Evolutionary conservation across 331 rosid genomes (phyloP).

Genomic region (Rhamnella rubrinervis): DNA sequence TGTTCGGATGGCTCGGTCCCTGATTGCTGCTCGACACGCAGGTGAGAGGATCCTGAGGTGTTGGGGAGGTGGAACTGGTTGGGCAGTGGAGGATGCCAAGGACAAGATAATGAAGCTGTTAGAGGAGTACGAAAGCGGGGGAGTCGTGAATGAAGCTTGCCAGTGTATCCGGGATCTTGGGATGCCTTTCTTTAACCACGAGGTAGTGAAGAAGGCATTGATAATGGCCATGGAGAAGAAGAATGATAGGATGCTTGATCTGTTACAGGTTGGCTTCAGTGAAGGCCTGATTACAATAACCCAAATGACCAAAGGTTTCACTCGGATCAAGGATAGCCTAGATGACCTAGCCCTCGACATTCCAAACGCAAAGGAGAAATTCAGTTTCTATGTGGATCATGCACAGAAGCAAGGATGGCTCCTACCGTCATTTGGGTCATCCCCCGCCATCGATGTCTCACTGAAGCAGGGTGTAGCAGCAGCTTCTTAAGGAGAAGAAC

Average conservation of each 20-base stretch:
- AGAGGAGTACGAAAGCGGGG: constrained; percentile 76
- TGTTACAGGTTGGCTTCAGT: constrained; percentile 81
- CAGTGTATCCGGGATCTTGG: constrained; percentile 92
- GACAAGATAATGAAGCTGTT: constrained; percentile 90
- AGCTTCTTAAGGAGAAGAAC: constrained; percentile 41
- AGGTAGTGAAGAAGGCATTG: constrained; percentile 96
- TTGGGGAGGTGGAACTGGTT: constrained; percentile 99
- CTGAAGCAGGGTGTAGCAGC: constrained; percentile 42
- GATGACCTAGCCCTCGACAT: constrained; percentile 97
- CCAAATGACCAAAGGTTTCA: constrained; percentile 93
- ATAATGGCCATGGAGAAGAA: constrained; percentile 99
- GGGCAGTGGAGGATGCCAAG: constrained; percentile 99
- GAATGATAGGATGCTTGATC: constrained; percentile 80
- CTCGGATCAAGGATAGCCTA: constrained; percentile 78
- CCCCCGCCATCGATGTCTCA: constrained; percentile 38
- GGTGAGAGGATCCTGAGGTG: constrained; percentile 96
- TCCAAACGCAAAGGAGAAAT: constrained; percentile 83
- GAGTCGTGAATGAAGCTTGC: constrained; percentile 74
- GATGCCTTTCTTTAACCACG: constrained; percentile 98
- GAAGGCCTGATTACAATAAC: constrained; percentile 91
- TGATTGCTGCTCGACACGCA: constrained; percentile 88
- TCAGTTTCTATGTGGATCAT: constrained; percentile 66
- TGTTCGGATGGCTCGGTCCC: constrained; percentile 74
- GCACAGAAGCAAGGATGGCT: constrained; percentile 81
- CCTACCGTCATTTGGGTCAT: constrained; percentile 55